A percentile compares a stretch with the other conserved stretches of the same genome.
Conservation (phyloP, 805 yeast species). For the Metschnikowia bowlesiae region DNA sequence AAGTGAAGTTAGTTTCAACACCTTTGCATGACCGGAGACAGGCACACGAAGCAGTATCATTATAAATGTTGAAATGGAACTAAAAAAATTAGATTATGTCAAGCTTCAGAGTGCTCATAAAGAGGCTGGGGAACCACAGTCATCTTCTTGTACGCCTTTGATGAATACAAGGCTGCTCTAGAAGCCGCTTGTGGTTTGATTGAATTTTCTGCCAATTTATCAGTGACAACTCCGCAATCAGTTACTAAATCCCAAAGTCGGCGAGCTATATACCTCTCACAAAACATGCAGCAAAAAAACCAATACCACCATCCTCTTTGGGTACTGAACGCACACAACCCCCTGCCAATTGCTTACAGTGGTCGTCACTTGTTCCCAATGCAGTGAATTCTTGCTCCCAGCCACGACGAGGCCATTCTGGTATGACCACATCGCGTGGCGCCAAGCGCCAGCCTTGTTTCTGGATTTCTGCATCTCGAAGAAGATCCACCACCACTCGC, state of each 20-base stretch:
- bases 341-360: constrained; percentile 52
- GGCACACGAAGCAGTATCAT: too few relatives aligned
- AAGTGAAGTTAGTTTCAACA: too few relatives aligned
- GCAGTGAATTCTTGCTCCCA: constrained; percentile 59
- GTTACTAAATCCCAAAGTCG: not conserved
- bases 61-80: too few relatives aligned
- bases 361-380: constrained; percentile 37
- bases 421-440: constrained; percentile 59
- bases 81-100: too few relatives aligned
- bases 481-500: constrained; percentile 75
- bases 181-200: not conserved
- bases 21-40: too few relatives aligned
- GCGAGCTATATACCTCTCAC: constrained; percentile 30
- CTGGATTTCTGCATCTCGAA: constrained; percentile 62
- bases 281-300: constrained; percentile 94
- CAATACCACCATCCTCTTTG: constrained; percentile 94
- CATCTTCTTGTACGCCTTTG: not conserved
- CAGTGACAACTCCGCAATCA: not conserved
- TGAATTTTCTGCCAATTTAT: not conserved
- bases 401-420: constrained; percentile 87
- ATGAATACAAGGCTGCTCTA: not conserved
- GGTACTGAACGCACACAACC: constrained; percentile 87
- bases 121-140: not conserved
- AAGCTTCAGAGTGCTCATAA: too few relatives aligned
- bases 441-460: constrained; percentile 72